These are phyloP conservation scores for Micromonas pusilla DNA, from an alignment of 139 green algal species.

Conservation along the genomic window DNA sequence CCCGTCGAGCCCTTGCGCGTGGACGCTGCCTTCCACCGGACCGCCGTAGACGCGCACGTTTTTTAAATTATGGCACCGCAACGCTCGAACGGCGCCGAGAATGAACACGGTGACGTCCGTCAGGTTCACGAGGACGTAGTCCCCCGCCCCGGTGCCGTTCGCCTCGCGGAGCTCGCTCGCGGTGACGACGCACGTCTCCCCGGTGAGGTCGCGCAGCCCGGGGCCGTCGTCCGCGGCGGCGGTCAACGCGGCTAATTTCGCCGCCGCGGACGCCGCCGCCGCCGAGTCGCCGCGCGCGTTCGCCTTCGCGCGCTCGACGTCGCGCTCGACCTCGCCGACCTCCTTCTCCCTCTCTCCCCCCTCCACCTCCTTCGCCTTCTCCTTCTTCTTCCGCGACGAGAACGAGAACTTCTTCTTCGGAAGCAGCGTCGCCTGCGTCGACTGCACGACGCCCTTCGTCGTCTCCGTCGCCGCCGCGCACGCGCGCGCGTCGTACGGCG, in stretches of 20 bases:
- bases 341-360: background rate
- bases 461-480: slow-evolving; percentile 36
- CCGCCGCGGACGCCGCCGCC: too few relatives aligned
- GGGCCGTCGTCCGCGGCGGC: too few relatives aligned
- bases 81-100: background rate
- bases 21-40: background rate
- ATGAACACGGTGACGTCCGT: too few relatives aligned
- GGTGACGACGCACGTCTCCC: too few relatives aligned
- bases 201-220: too few relatives aligned
- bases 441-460: slow-evolving; percentile 21
- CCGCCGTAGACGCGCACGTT: slow-evolving; percentile 42
- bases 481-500: slow-evolving; percentile 54
- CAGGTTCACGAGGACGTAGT: too few relatives aligned
- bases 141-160: too few relatives aligned
- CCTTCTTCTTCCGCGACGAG: slow-evolving; percentile 36
- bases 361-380: background rate
- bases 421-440: slow-evolving; percentile 32
- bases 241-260: too few relatives aligned
- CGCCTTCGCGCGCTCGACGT: too few relatives aligned
- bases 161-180: too few relatives aligned
- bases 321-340: background rate
- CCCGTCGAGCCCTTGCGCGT: background rate
- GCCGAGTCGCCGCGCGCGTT: too few relatives aligned
- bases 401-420: slow-evolving; percentile 65
- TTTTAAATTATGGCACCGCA: slow-evolving; percentile 14